These are phyloP conservation scores for Rhodomyrtus psidioides DNA, from an alignment of 441 rosid species.

Conservation along the genomic window DNA sequence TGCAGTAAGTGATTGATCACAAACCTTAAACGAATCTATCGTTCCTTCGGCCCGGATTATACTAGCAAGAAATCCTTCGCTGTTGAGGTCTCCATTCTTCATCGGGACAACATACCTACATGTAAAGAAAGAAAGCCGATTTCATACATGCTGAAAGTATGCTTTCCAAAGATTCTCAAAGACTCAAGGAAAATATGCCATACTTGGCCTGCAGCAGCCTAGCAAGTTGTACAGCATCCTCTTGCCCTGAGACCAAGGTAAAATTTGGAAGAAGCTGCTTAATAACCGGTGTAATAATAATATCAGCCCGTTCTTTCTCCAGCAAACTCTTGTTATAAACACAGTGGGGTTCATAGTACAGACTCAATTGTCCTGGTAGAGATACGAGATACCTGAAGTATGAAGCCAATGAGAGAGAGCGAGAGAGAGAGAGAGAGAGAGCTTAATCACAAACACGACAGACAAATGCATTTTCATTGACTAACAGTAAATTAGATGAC, in stretches of 20 bases:
- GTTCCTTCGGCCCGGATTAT: conserved; percentile 57
- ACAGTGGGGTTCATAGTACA: conserved; percentile 90
- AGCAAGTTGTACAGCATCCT: conserved; percentile 84
- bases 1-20: background rate
- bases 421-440: background rate
- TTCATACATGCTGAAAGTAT: background rate
- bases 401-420: background rate
- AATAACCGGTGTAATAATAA: conserved; percentile 79
- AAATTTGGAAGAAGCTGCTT: conserved; percentile 87
- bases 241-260: conserved; percentile 89
- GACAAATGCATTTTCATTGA: background rate
- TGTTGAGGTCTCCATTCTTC: conserved; percentile 82
- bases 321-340: conserved; percentile 46
- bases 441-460: background rate
- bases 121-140: background rate
- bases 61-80: conserved; percentile 62
- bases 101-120: conserved; percentile 65
- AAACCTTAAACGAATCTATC: conserved; percentile 74
- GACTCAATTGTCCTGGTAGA: conserved; percentile 50
- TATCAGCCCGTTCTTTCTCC: conserved; percentile 61
- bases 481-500: background rate
- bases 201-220: conserved; percentile 71
- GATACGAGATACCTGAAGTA: conserved; percentile 50
- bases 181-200: background rate
- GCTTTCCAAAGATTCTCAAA: background rate